Percentiles rank a stretch among this genome's conserved stretches.
These are phyloP conservation scores for Wallacemonas collosoma DNA, from an alignment of 208 protist species.

Conservation along the genomic window DNA sequence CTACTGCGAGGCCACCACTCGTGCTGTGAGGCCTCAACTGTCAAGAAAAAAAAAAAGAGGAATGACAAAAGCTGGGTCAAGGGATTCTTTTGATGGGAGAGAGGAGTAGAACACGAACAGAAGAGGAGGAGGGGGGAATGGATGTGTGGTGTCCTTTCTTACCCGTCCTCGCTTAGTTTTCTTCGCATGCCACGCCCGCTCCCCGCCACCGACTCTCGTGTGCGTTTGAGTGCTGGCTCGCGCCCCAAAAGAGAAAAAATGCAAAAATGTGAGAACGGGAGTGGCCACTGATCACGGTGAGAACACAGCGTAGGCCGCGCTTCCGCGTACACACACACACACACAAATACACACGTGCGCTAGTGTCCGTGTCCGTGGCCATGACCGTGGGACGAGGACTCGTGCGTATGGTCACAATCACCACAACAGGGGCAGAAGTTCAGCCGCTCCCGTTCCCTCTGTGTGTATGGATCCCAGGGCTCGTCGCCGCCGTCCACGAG, in stretches of 20 bases:
- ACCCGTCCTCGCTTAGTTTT: too few relatives aligned
- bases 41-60: conserved; percentile 16
- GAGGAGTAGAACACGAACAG: not conserved
- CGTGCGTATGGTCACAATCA: conserved; percentile 25
- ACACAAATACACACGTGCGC: too few relatives aligned
- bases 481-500: conserved; percentile 70
- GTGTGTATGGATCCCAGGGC: conserved; percentile 68
- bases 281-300: too few relatives aligned
- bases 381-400: conserved; percentile 15
- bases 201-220: too few relatives aligned
- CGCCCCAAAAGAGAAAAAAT: too few relatives aligned
- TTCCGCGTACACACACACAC: too few relatives aligned
- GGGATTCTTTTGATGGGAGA: not conserved
- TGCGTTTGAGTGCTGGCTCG: too few relatives aligned
- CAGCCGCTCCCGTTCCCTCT: conserved; percentile 54
- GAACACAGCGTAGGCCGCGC: too few relatives aligned
- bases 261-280: too few relatives aligned
- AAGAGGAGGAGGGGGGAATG: conserved; percentile 23
- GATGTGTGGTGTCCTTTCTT: not conserved
- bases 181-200: too few relatives aligned
- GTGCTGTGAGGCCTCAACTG: too few relatives aligned
- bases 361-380: conserved; percentile 27
- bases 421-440: conserved; percentile 89
- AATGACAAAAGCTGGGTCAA: conserved; percentile 5
- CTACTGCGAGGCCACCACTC: not conserved